phyloP scores from a whole-genome alignment of 495 filamentous ascomycete genomes.

The Hypoxylon intermedium region DNA sequence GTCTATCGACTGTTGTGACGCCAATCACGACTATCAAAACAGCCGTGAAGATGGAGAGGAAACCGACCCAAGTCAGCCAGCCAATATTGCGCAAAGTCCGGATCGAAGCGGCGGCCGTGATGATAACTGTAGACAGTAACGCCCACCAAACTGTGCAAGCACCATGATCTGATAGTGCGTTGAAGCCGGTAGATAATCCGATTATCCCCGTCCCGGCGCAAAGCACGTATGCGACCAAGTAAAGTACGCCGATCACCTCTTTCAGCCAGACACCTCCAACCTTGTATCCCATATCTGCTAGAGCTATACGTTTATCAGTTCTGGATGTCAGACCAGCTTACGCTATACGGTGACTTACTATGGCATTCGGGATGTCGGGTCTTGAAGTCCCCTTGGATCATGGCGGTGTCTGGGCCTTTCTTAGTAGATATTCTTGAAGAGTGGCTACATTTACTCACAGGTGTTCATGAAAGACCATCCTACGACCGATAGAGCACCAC shows the following conservation, averaged over 20 bases:
- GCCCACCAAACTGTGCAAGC: constrained; percentile 57
- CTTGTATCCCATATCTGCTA: constrained; percentile 48
- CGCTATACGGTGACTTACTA: constrained; percentile 4
- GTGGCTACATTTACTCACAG: constrained; percentile 7
- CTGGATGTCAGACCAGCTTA: background rate
- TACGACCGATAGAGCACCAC: constrained; percentile 50
- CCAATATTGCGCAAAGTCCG: constrained; percentile 52
- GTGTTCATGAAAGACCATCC: constrained; percentile 54
- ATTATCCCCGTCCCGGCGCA: constrained; percentile 58
- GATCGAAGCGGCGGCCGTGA: constrained; percentile 41
- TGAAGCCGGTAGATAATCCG: constrained; percentile 58
- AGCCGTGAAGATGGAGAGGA: constrained; percentile 53
- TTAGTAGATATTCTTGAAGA: background rate
- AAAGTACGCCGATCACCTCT: constrained; percentile 52
- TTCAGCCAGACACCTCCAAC: constrained; percentile 41
- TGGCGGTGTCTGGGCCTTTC: constrained; percentile 19
- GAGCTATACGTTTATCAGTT: constrained; percentile 11
- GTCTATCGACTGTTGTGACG: constrained; percentile 51
- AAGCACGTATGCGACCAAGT: constrained; percentile 57
- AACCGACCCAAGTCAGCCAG: constrained; percentile 57
- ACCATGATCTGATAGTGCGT: constrained; percentile 57
- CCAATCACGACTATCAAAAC: constrained; percentile 60
- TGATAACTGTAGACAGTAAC: constrained; percentile 43
- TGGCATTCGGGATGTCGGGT: constrained; percentile 51
- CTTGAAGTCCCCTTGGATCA: constrained; percentile 48